Percentiles rank a stretch among this genome's conserved stretches.
Evolutionary conservation across 1,284 basidiomycete genomes (phyloP).

Genomic region (Agaricales sp.): DNA sequence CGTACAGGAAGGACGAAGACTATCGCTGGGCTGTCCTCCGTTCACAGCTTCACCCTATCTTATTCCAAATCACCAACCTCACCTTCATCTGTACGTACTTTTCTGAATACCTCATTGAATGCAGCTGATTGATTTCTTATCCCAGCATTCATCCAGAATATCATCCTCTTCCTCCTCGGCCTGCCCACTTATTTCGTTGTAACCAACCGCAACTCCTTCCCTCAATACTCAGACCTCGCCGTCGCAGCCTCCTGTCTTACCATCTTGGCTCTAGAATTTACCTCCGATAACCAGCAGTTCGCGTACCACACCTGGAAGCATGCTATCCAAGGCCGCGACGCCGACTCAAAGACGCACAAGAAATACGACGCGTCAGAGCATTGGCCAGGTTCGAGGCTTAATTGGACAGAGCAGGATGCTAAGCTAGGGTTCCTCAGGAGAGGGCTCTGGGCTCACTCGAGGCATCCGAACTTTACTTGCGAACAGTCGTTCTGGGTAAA

Average conservation of each 20-base stretch:
- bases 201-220: slow-evolving; percentile 39
- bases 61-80: slow-evolving; percentile 78
- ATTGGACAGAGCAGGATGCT: slow-evolving; percentile 58
- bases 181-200: slow-evolving; percentile 48
- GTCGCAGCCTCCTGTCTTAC: slow-evolving; percentile 51
- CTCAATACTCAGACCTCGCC: slow-evolving; percentile 51
- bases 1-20: slow-evolving; percentile 60
- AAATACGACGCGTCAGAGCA: slow-evolving; percentile 35
- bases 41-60: slow-evolving; percentile 47
- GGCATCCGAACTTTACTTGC: slow-evolving; percentile 89
- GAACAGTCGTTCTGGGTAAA: slow-evolving; percentile 86
- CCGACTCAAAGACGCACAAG: background rate
- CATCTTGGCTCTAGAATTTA: slow-evolving; percentile 63
- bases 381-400: slow-evolving; percentile 54
- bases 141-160: slow-evolving; percentile 63
- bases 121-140: background rate
- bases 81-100: slow-evolving; percentile 58
- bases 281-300: slow-evolving; percentile 87
- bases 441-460: slow-evolving; percentile 78
- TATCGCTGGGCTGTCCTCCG: slow-evolving; percentile 86
- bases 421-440: slow-evolving; percentile 78
- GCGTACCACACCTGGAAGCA: slow-evolving; percentile 78
- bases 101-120: background rate
- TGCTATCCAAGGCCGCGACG: slow-evolving; percentile 21
- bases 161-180: slow-evolving; percentile 70